Conservation (phyloP, 768 basidiomycete genomes). For the Dictyophora rubrovolvata region DNA sequence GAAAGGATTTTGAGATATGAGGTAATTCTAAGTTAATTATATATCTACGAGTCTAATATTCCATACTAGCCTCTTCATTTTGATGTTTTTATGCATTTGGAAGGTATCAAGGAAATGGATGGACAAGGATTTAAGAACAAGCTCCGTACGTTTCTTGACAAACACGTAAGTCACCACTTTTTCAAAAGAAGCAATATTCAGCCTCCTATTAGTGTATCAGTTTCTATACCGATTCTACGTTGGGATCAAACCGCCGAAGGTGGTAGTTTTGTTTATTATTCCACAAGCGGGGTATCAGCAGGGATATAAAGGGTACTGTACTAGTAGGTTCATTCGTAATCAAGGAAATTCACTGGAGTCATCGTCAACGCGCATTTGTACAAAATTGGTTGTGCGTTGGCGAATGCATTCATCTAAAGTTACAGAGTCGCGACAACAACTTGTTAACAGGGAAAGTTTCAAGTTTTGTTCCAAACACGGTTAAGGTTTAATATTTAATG, state of each 20-base stretch:
- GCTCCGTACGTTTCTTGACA: constrained; percentile 44
- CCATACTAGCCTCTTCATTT: constrained; percentile 46
- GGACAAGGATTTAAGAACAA: constrained; percentile 27
- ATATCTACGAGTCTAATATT: neutral
- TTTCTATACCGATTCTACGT: constrained; percentile 32
- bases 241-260: constrained; percentile 12
- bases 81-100: constrained; percentile 39
- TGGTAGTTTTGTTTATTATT: neutral
- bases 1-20: constrained; percentile 56
- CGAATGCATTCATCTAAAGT: no score
- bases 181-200: neutral
- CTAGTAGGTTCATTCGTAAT: no score
- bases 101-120: constrained; percentile 20
- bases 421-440: no score
- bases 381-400: no score
- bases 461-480: neutral
- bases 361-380: no score
- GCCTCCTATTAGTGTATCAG: constrained; percentile 36
- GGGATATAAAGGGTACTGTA: no score
- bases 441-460: no score
- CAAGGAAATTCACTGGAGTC: no score
- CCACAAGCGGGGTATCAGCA: neutral
- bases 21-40: constrained; percentile 26
- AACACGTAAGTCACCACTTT: constrained; percentile 29
- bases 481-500: neutral